A percentile compares a stretch with the other conserved stretches of the same genome.
Conservation (phyloP, 2,329 filamentous ascomycete species). For the Aspergillus neoniger region DNA sequence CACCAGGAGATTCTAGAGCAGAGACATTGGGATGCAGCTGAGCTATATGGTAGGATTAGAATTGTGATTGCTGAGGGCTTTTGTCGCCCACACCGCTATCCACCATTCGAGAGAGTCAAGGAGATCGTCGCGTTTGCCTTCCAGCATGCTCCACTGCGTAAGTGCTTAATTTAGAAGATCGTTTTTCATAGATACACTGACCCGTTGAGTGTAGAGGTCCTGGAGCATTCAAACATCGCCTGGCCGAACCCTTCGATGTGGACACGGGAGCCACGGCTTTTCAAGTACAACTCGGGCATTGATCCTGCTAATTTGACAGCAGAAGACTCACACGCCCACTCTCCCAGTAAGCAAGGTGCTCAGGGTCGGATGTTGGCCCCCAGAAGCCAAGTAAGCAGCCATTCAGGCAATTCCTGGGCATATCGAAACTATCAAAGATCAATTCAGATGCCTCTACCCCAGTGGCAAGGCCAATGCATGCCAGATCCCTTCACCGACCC, state of each 20-base stretch:
- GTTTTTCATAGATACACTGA: conserved; percentile 14
- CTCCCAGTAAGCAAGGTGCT: conserved; percentile 51
- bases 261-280: conserved; percentile 50
- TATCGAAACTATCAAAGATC: conserved; percentile 36
- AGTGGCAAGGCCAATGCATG: conserved; percentile 30
- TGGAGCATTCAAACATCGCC: conserved; percentile 72
- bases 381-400: conserved; percentile 24
- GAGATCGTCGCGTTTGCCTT: conserved; percentile 80
- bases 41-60: conserved; percentile 73
- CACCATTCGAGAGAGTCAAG: conserved; percentile 66
- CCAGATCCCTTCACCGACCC: conserved; percentile 48
- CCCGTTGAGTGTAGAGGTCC: conserved; percentile 57
- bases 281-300: conserved; percentile 34
- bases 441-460: conserved; percentile 14
- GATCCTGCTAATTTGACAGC: conserved; percentile 42
- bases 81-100: conserved; percentile 48
- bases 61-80: conserved; percentile 75
- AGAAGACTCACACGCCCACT: conserved; percentile 63
- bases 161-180: conserved; percentile 24
- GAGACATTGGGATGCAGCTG: conserved; percentile 69
- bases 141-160: conserved; percentile 78
- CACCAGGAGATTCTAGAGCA: conserved; percentile 69
- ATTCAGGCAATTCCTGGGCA: conserved; percentile 31
- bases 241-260: conserved; percentile 78
- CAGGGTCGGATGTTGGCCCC: conserved; percentile 21